These are phyloP conservation scores for Plantago ovata DNA, from an alignment of 257 asterid genomes.

Conservation along the genomic window DNA sequence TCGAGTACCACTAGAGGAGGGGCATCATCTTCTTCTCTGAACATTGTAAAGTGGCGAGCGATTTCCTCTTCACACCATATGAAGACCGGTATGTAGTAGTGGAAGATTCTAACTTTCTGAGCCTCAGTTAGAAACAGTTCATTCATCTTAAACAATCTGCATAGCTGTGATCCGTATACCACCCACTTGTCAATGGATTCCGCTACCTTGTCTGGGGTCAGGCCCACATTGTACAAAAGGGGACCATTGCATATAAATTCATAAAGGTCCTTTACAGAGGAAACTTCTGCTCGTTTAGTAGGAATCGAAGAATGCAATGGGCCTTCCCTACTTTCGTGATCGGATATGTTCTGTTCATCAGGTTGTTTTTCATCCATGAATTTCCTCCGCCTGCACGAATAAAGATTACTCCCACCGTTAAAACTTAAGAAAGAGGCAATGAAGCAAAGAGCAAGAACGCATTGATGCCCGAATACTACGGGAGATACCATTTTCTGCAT, in stretches of 20 bases:
- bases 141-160: slow-evolving; percentile 76
- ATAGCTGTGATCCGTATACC: slow-evolving; percentile 66
- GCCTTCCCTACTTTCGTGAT: slow-evolving; percentile 35
- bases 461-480: not conserved
- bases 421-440: not conserved
- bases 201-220: slow-evolving; percentile 70
- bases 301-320: slow-evolving; percentile 41
- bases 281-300: slow-evolving; percentile 44
- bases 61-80: slow-evolving; percentile 92
- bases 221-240: slow-evolving; percentile 53
- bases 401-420: slow-evolving; percentile 16
- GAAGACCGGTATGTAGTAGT: slow-evolving; percentile 93
- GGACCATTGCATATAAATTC: slow-evolving; percentile 85
- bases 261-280: slow-evolving; percentile 67
- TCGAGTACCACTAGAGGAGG: slow-evolving; percentile 86
- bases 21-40: slow-evolving; percentile 62
- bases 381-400: slow-evolving; percentile 43
- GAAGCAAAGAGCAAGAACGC: not conserved
- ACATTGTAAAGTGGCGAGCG: slow-evolving; percentile 50
- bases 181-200: slow-evolving; percentile 87
- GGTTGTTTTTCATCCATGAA: slow-evolving; percentile 56
- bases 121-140: slow-evolving; percentile 69
- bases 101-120: slow-evolving; percentile 76
- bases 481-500: not conserved
- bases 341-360: slow-evolving; percentile 24